Conservation (phyloP, 1,284 basidiomycete genomes). For the Meira miltonrushii region DNA sequence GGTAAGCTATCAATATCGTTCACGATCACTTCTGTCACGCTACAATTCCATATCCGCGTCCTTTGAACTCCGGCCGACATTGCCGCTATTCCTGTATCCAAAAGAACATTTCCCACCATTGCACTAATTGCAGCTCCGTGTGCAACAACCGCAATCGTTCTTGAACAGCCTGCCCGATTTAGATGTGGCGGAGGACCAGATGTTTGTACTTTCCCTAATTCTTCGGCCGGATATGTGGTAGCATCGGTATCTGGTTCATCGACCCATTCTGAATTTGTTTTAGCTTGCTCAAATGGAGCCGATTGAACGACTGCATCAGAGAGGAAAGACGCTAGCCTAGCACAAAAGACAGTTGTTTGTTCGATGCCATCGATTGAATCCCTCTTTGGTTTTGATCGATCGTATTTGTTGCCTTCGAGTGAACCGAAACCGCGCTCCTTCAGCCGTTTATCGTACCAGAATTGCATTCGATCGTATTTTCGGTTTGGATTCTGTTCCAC, state of each 20-base stretch:
- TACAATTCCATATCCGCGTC: slow-evolving; percentile 47
- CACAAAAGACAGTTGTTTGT: slow-evolving; percentile 16
- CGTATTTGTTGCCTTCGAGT: slow-evolving; percentile 39
- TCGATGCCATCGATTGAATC: slow-evolving; percentile 45
- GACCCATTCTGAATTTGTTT: background rate
- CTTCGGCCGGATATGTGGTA: background rate
- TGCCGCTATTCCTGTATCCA: slow-evolving; percentile 25
- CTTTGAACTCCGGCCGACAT: slow-evolving; percentile 19
- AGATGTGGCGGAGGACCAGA: background rate
- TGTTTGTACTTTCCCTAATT: background rate
- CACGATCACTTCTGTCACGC: slow-evolving; percentile 31
- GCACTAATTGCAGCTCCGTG: slow-evolving; percentile 46
- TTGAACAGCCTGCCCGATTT: background rate
- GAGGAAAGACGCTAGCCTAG: background rate
- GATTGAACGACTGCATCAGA: slow-evolving; percentile 3
- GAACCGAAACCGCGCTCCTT: slow-evolving; percentile 46
- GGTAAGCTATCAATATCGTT: background rate
- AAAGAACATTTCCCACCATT: slow-evolving; percentile 32
- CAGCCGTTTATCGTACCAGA: slow-evolving; percentile 35
- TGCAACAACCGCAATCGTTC: slow-evolving; percentile 40
- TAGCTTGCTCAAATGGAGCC: background rate
- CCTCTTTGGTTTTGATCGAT: slow-evolving; percentile 23
- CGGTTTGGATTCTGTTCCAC: slow-evolving; percentile 13
- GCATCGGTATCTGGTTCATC: background rate
- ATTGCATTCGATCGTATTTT: background rate